Evolutionary conservation across 768 basidiomycete species (phyloP), one percentile per base, ranked within the genome.

Genomic region (Lactifluus echinatus): DNA sequence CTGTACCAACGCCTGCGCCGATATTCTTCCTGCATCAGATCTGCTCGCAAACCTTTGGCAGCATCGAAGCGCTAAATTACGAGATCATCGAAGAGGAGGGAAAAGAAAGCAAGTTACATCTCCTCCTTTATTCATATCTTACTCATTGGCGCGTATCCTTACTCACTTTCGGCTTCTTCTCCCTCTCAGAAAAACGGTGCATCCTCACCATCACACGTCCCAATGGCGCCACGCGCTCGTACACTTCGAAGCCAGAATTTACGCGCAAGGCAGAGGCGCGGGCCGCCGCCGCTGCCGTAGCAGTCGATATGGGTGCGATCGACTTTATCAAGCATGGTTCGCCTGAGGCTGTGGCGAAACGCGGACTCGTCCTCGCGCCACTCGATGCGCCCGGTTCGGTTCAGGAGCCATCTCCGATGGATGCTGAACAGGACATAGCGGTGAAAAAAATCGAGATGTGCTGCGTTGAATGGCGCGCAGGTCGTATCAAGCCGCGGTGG

Each of bases 141-240:
- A 6, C n/a, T 12, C 50, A 28, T 29, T 26, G 17, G 26, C 47
- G 2, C 14, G 7, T 4, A 8, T 3, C 28, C 17, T 7, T 12
- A n/a, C 50, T 7, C 33, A n/a, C 15, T 33, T 12, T n/a, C 1
- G 8, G 50, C 44, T 57, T 26, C 28, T 2, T 21, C 34, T 15
- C 31, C 19, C 10, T 24, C 24, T n/a, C 44, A 85, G 82, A 65
- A 57, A 82, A 79, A 64, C 77, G 79, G 52, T 84, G 85, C 61
- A 81, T 82, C 48, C 66, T 86, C 39, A 83, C 81, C 1, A 78
- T 86, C 56, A 79, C 73, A 1, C 79, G 77, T 21, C 82, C 81
- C 0, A 74, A 78, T 31, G 82, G 81, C 17, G 55, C 67, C 2
- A 68, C 69, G 4, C 74, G 82, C 44, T 77, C 79, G 0, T 86